Evolutionary conservation across 1,284 basidiomycete genomes (phyloP).

Genomic region (Volvariella surrecta): DNA sequence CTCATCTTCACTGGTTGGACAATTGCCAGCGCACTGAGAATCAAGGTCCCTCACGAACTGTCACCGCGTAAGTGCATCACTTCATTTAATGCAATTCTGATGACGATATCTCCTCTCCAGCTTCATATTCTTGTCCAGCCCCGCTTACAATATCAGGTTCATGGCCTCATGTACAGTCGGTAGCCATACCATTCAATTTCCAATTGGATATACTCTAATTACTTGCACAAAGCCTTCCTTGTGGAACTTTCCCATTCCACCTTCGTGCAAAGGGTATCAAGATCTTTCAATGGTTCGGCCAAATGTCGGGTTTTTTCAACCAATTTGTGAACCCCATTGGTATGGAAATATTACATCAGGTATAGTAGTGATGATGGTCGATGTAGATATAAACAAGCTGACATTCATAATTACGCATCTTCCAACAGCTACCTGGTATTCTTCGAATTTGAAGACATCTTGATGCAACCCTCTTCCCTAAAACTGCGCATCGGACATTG

Average conservation of each 20-base stretch:
- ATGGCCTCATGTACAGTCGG: slow-evolving; percentile 40
- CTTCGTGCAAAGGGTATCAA: slow-evolving; percentile 41
- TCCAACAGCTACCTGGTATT: slow-evolving; percentile 33
- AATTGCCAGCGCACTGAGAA: slow-evolving; percentile 38
- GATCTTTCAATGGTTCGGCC: slow-evolving; percentile 43
- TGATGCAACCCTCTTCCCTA: slow-evolving; percentile 47
- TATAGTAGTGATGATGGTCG: slow-evolving; percentile 6
- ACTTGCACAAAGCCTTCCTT: slow-evolving; percentile 32
- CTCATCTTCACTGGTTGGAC: slow-evolving; percentile 46
- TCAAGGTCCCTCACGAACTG: slow-evolving; percentile 36
- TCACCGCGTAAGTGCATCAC: slow-evolving; percentile 30
- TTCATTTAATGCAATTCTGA: not conserved
- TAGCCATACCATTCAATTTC: not conserved
- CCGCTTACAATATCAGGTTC: slow-evolving; percentile 39
- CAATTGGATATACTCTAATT: not conserved
- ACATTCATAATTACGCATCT: no score
- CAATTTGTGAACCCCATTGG: slow-evolving; percentile 54
- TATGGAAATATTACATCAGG: slow-evolving; percentile 36
- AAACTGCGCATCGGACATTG: slow-evolving; percentile 43
- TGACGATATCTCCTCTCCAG: slow-evolving; percentile 18
- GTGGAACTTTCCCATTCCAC: slow-evolving; percentile 46
- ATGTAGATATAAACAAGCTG: no score
- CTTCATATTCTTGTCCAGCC: slow-evolving; percentile 46
- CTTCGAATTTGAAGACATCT: slow-evolving; percentile 35
- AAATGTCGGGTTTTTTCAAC: slow-evolving; percentile 47